These are phyloP conservation scores for Mycena galericulata DNA, from an alignment of 768 basidiomycete genomes.

Conservation along the genomic window DNA sequence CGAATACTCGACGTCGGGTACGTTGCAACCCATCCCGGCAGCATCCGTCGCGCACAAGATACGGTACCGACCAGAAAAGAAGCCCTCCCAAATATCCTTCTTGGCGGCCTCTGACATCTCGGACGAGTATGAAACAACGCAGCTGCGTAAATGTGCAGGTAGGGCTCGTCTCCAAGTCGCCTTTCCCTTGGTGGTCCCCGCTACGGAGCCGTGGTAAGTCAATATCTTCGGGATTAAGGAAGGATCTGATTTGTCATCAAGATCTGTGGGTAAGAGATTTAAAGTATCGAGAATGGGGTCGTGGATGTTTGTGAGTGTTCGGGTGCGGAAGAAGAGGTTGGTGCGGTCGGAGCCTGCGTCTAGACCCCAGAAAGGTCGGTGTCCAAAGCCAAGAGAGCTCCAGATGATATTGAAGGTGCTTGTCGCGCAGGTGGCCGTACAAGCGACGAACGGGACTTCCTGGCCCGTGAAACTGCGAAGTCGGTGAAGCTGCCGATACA, in stretches of 20 bases:
- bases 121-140: no score
- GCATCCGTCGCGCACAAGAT: no score
- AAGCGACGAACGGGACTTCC: constrained; percentile 43
- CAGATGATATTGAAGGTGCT: no score
- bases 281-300: constrained; percentile 36
- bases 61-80: no score
- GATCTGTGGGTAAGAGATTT: constrained; percentile 27
- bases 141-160: no score
- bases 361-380: no score
- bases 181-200: constrained; percentile 17
- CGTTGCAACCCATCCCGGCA: constrained; percentile 49
- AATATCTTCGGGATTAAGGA: constrained; percentile 32
- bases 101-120: no score
- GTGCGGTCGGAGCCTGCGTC: no score
- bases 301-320: constrained; percentile 22
- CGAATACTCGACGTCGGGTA: constrained; percentile 39
- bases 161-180: no score
- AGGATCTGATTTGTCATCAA: constrained; percentile 20
- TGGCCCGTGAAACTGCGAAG: constrained; percentile 40
- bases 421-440: constrained; percentile 43
- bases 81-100: no score
- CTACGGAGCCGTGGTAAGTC: constrained; percentile 30
- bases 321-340: no score
- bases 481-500: constrained; percentile 37
- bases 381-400: no score